phyloP scores from a whole-genome alignment of 2,329 filamentous ascomycete genomes.

The Camptophora hylomeconis region DNA sequence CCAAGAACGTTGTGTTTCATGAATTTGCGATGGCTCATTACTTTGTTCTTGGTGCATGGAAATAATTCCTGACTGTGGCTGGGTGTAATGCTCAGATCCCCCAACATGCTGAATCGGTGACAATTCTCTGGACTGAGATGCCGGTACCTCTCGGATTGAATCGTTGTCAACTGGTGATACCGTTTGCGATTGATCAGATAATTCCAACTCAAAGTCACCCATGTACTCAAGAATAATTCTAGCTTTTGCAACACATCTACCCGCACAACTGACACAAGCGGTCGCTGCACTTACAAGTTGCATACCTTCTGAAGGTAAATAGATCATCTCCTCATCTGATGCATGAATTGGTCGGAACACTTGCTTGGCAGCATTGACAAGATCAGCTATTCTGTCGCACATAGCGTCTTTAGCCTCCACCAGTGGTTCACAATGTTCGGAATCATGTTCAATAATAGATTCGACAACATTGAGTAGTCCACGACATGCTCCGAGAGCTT shows the following conservation, averaged over 20 bases:
- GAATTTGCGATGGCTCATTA: no score
- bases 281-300: conserved; percentile 67
- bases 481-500: conserved; percentile 70
- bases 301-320: conserved; percentile 67
- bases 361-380: conserved; percentile 70
- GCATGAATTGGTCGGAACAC: conserved; percentile 57
- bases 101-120: no score
- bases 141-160: conserved; percentile 1
- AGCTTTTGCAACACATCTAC: conserved; percentile 80
- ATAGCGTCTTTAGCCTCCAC: conserved; percentile 59
- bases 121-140: no score
- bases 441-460: conserved; percentile 66
- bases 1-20: no score
- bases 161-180: conserved; percentile 1
- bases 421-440: conserved; percentile 52
- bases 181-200: conserved; percentile 2
- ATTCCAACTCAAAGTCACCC: conserved; percentile 61
- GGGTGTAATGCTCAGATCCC: no score
- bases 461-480: conserved; percentile 69
- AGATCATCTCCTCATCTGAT: conserved; percentile 60
- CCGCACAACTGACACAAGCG: conserved; percentile 75
- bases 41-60: no score
- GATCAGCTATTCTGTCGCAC: conserved; percentile 64
- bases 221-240: conserved; percentile 76
- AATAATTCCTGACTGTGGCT: no score